Evolutionary conservation across 306 rosid genomes (phyloP).

Genomic region (Lithocarpus polystachyus): DNA sequence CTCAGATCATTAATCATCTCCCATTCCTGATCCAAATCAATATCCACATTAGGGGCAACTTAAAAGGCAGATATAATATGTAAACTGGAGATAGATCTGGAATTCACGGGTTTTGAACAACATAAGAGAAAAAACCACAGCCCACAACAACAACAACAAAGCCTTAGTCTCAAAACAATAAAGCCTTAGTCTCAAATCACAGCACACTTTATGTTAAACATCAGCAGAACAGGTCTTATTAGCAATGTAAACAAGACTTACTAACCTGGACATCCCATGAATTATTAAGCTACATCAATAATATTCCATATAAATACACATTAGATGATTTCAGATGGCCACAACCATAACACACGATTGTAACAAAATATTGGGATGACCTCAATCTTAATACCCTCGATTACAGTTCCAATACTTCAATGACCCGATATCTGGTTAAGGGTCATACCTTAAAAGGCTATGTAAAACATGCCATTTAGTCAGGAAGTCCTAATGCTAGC

Average conservation of each 20-base stretch:
- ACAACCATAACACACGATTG: neutral
- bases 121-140: neutral
- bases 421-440: neutral
- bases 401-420: slow-evolving; percentile 2
- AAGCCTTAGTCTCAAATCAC: neutral
- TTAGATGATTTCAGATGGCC: neutral
- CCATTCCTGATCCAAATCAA: slow-evolving; percentile 71
- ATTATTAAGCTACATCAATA: neutral
- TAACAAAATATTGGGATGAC: neutral
- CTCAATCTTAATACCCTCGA: slow-evolving; percentile 10
- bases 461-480: neutral
- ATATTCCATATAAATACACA: neutral
- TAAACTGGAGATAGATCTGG: neutral
- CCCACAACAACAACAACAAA: neutral
- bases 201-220: neutral
- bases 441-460: neutral
- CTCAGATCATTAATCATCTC: slow-evolving; percentile 91
- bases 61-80: neutral
- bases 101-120: neutral
- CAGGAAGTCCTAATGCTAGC: neutral
- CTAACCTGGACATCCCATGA: neutral
- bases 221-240: neutral
- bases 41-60: slow-evolving; percentile 18
- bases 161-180: neutral
- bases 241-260: neutral